Conservation (phyloP, 2,329 filamentous ascomycete genomes). For the Rhinocladiella similis region DNA sequence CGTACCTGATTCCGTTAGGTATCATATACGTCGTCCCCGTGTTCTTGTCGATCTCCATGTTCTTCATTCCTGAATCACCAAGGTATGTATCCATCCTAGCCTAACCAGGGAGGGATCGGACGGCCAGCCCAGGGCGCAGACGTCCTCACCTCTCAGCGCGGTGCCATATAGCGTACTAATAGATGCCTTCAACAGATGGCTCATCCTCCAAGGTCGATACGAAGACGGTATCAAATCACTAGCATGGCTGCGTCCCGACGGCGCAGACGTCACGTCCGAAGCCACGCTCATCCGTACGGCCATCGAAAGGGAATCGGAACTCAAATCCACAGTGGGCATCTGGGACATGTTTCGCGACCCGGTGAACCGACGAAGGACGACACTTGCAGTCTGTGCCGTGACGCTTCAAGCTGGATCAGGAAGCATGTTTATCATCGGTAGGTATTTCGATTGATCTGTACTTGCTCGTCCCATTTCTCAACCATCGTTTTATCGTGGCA, state of each 20-base stretch:
- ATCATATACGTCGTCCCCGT: constrained; percentile 34
- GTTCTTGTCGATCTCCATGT: constrained; percentile 29
- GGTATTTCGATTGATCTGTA: not conserved
- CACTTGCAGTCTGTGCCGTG: constrained; percentile 50
- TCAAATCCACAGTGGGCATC: constrained; percentile 38
- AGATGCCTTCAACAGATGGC: constrained; percentile 28
- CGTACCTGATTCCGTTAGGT: constrained; percentile 40
- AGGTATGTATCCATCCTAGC: too few relatives aligned
- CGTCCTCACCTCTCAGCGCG: too few relatives aligned
- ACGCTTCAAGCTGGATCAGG: constrained; percentile 55
- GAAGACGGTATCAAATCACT: constrained; percentile 38
- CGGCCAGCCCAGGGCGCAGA: too few relatives aligned
- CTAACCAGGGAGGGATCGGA: too few relatives aligned
- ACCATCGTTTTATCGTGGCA: too few relatives aligned
- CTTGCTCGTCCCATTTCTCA: too few relatives aligned
- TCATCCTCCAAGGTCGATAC: constrained; percentile 32
- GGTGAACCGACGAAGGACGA: constrained; percentile 52
- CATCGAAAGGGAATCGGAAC: constrained; percentile 36
- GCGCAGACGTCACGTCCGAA: constrained; percentile 34
- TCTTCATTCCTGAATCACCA: constrained; percentile 35
- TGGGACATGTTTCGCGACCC: constrained; percentile 53
- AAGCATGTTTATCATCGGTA: constrained; percentile 58
- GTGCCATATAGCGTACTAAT: too few relatives aligned
- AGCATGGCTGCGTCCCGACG: constrained; percentile 38
- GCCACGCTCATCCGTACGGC: constrained; percentile 36